Conservation (phyloP, 2,329 filamentous ascomycete species). For the Chaetomium olivaceum region DNA sequence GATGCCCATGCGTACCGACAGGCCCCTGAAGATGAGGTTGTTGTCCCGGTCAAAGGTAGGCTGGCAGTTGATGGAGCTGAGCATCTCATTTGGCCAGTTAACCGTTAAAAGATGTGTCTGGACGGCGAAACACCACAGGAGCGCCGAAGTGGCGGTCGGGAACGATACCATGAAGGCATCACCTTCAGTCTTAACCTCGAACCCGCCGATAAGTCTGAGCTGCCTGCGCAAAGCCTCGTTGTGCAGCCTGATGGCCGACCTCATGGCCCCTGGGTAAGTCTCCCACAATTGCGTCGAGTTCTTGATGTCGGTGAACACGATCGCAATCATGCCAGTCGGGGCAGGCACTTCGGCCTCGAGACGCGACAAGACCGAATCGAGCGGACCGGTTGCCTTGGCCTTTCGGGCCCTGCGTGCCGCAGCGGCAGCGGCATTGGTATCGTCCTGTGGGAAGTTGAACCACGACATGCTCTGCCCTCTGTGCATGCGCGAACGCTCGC, state of each 20-base stretch:
- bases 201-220: conserved; percentile 88
- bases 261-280: conserved; percentile 91
- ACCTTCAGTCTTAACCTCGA: conserved; percentile 99
- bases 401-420: conserved; percentile 61
- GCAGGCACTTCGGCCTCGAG: conserved; percentile 89
- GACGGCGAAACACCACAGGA: conserved; percentile 95
- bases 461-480: conserved; percentile 84
- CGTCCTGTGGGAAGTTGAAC: conserved; percentile 68
- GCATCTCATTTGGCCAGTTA: conserved; percentile 88
- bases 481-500: conserved; percentile 70
- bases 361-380: conserved; percentile 82
- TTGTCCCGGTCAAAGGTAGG: conserved; percentile 80
- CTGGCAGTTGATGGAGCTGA: conserved; percentile 82
- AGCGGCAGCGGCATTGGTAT: conserved; percentile 60
- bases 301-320: conserved; percentile 99
- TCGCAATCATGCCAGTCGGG: conserved; percentile 84
- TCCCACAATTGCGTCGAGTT: conserved; percentile 97
- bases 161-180: conserved; percentile 99
- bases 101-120: conserved; percentile 86
- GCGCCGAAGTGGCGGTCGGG: conserved; percentile 87
- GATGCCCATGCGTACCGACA: conserved; percentile 96
- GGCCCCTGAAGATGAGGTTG: conserved; percentile 85
- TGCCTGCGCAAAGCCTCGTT: conserved; percentile 96
- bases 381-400: conserved; percentile 62
- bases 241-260: conserved; percentile 94